Evolutionary conservation across 1,284 basidiomycete genomes (phyloP), one percentile per base, ranked within the genome.

Genomic region (Wallemia mellicola): DNA sequence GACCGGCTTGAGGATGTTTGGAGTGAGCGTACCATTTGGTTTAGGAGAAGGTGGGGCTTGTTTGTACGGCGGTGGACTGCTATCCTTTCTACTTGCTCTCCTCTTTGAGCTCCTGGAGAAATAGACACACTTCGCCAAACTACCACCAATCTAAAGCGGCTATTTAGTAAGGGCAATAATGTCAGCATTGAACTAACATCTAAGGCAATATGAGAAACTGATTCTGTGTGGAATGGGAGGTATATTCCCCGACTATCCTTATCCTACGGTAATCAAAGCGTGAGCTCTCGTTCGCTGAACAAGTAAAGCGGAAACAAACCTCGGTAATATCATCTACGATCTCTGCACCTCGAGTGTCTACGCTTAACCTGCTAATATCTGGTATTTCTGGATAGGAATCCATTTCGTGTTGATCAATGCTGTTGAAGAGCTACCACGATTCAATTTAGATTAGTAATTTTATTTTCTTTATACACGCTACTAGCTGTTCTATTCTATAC

Each of bases 161-260:
- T 14, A 32, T 22, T 28, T 59, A 55, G 48, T n/a, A 56, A 26
- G 54, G 58, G 33, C 22, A 25, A 24, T 27, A 14, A 22, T n/a
- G 27, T 28, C 2, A 57, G 32, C 48, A 24, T n/a, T 27, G 22
- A 22, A 79, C 86, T 75, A 68, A 89, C 88, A 68, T 95, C 89
- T 60, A 94, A 81, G 3, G 89, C 89, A 61, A 94, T 88, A 69
- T 92, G 86, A 32, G 87, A 92, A n/a, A 94, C 82, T 15, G 86
- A 85, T 70, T 95, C 89, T 64, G 91, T 91, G 71, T 94, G 81
- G 69, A 91, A 88, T 59, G 89, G 89, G 58, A 95, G 77, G 71
- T 94, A 94, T 67, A 95, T 94, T 17, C 87, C 88, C 68, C 88
- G 76, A 66, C 86, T 89, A 70, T 92, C 88, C 64, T 48, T 48